Evolutionary conservation across 2,329 filamentous ascomycete genomes (phyloP), one percentile per base, ranked within the genome.

Genomic region (Thermomyces lanuginosus): DNA sequence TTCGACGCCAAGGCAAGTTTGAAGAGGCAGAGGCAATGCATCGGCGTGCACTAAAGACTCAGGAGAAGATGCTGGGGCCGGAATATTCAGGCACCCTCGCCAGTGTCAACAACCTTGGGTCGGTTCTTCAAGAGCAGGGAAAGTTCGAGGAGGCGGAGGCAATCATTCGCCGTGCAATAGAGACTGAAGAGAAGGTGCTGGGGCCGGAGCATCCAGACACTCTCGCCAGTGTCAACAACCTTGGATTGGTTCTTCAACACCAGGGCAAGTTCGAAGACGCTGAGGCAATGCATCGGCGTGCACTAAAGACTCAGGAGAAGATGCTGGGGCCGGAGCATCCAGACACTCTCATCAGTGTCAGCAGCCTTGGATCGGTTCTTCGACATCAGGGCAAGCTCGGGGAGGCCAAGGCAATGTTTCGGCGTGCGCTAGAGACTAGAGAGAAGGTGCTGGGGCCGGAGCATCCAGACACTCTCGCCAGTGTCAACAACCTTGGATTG

Each of bases 131-230:
- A 4, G 6, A 11, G 5, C 22, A 24, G 16, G 22, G 22, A 9
- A 6, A 6, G n/a, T 24, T 5, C n/a, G 6, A 24, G 16, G 11
- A 24, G 22, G 22, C 22, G 4, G 22, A 26, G 24, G 4, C 6
- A 12, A 5, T 26, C 8, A 5, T n/a, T 6, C 24, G 5, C n/a
- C 16, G 30, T 28, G 29, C 17, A 18, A 3, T 35, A 10, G 24
- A 27, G 21, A 20, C 11, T 9, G 22, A 12, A 7, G 14, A 31
- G 29, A 29, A 26, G 16, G 21, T 30, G 16, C 29, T 30, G 8
- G 38, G 38, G 4, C 9, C 27, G 9, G 29, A 38, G 17, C 36
- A 39, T 34, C 34, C 34, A 10, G 23, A 34, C 22, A 40, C 37
- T 7, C 25, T 40, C 17, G 34, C 18, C 4, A 38, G 17, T 20